Evolutionary conservation across 2,329 filamentous ascomycete species (phyloP).

Genomic region (Calonectria honghensis): DNA sequence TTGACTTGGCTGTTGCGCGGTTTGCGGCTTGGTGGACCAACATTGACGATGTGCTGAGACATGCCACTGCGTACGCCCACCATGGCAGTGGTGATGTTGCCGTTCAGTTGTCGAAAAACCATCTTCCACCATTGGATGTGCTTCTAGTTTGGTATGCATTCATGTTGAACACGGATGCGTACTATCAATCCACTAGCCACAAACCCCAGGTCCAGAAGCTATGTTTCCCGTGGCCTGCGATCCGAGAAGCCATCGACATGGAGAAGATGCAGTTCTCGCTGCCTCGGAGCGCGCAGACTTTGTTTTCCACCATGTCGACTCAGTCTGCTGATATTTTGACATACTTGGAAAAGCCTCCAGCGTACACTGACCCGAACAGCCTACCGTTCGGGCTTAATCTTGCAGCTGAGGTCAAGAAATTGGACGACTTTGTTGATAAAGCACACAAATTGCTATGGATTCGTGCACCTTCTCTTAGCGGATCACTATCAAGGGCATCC

Average conservation of each 20-base stretch:
- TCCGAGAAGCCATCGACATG: slow-evolving; percentile 11
- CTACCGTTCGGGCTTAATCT: not conserved
- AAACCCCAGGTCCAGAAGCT: not conserved
- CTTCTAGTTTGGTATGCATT: slow-evolving; percentile 15
- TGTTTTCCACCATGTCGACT: slow-evolving; percentile 3
- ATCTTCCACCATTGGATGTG: slow-evolving; percentile 10
- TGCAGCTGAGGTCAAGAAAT: not conserved
- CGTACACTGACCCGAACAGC: not conserved
- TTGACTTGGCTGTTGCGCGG: not conserved
- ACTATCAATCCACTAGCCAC: not conserved
- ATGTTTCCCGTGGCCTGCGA: slow-evolving; percentile 11
- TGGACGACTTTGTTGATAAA: not conserved
- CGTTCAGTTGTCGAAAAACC: slow-evolving; percentile 5
- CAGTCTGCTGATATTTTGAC: slow-evolving; percentile 7
- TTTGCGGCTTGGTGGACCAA: slow-evolving; percentile 14
- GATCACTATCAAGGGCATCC: not conserved
- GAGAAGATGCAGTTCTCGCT: not conserved
- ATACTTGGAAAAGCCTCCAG: slow-evolving; percentile 11
- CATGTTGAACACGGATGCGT: not conserved
- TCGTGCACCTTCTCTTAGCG: not conserved
- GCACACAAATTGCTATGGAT: slow-evolving; percentile 1
- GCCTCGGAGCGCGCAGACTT: not conserved
- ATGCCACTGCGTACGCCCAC: slow-evolving; percentile 8
- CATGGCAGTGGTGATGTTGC: slow-evolving; percentile 5
- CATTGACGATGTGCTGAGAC: slow-evolving; percentile 4